Base-by-base conservation (phyloP, 2,329 filamentous ascomycete species). In the Trichoderma sp. region DNA sequence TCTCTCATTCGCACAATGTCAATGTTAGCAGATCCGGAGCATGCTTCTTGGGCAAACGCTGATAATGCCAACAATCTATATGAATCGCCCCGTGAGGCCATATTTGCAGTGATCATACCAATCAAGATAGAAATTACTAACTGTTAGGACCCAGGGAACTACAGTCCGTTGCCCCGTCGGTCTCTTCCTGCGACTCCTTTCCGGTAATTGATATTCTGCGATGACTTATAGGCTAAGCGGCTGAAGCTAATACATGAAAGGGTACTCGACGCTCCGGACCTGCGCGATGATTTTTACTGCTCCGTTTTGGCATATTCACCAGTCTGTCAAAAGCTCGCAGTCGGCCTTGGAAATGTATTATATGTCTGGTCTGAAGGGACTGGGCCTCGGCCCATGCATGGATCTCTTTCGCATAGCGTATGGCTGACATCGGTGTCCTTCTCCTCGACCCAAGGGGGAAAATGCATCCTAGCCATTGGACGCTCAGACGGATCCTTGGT, bases 241-340 rank as follows among this genome's bases (percentile, higher is more conserved):
- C 14, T 8, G 66, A 55, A 24, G 31, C 56, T 77, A 85, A 68
- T 84, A 75, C 69, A 29, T 11, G 16, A 16, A 71, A 91, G 89
- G 81, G 92, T 97, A 7, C 85, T 99, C 5, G 93, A 97, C 80
- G 95, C 95, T 10, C 94, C 94, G 3, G 88, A 89, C 63, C 84
- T 98, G n/a, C 89, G 93, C 68, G 94, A 98, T 75, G 95, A 99
- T 79, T 99, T 94, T 78, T 99, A 99, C 78, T 97, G 94, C 80
- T 96, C 94, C 0, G 86, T 94, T 2, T 85, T 99, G 66, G 93
- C 96, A 11, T 98, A 97, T 78, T 97, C 91, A 0, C 79, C 86
- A 52, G 91, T 88, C 8, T 87, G 89, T 62, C 87, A 91, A 65
- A 92, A 91, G 16, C 85, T 99, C 19, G 95, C 93, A 21, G 92